Conservation (phyloP, 306 rosid species). For the Pterocarpus macrocarpus region DNA sequence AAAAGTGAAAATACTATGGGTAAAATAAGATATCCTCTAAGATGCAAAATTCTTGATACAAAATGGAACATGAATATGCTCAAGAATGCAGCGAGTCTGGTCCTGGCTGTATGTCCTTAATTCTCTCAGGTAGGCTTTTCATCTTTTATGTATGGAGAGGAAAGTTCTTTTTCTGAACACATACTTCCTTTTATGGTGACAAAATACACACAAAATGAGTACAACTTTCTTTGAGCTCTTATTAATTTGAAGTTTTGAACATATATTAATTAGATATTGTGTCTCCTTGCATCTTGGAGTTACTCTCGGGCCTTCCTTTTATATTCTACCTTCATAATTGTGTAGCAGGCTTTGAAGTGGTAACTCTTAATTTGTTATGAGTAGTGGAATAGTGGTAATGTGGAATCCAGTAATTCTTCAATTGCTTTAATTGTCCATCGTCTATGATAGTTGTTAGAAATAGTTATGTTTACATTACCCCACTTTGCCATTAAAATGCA, state of each 20-base stretch:
- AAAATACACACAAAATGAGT: conserved; percentile 9
- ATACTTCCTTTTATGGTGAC: background rate
- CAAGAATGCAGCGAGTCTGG: background rate
- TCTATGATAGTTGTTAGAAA: conserved; percentile 15
- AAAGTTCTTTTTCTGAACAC: background rate
- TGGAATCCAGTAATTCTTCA: background rate
- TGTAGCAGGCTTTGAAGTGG: background rate
- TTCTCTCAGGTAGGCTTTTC: background rate
- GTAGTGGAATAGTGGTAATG: background rate
- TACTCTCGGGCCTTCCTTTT: background rate
- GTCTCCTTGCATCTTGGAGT: background rate
- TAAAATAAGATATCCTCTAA: background rate
- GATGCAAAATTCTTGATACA: background rate
- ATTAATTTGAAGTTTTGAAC: too few relatives aligned
- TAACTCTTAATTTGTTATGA: background rate
- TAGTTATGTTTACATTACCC: background rate
- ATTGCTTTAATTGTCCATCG: background rate
- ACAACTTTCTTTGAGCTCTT: background rate
- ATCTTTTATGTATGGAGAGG: background rate
- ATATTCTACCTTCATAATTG: background rate
- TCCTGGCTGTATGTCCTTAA: background rate
- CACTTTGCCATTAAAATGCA: conserved; percentile 2
- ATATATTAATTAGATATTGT: too few relatives aligned
- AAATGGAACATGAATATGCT: conserved; percentile 9
- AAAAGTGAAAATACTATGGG: background rate